Evolutionary conservation across 768 basidiomycete genomes (phyloP), one percentile per base, ranked within the genome.

Genomic region (Coprinellus aureogranulatus): DNA sequence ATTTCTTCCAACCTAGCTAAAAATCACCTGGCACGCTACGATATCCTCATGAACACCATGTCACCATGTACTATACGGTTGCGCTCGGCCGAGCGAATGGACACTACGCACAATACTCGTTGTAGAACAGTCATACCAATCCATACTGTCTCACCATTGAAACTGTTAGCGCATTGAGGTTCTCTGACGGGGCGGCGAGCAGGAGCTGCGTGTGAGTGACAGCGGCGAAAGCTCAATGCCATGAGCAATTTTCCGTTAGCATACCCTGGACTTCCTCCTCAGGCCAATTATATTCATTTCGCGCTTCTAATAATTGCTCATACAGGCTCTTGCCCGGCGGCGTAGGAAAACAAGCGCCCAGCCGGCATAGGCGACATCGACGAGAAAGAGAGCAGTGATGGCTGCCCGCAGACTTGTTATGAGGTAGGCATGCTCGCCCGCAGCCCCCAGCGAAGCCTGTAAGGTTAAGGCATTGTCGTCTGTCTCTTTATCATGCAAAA

Each of bases 1-100:
- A 46, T 88, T 88, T 69, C 75, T 88, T 27, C 85, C 86, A 12
- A 88, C 86, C n/a, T n/a, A n/a, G n/a, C n/a, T n/a, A n/a, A n/a
- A n/a, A n/a, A n/a, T n/a, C n/a, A n/a, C n/a, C n/a, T n/a, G n/a
- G n/a, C n/a, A n/a, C n/a, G n/a, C n/a, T n/a, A 67, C 82, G 69
- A 80, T 57, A 27, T 60, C 37, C n/a, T 10, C 5, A 34, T 34
- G n/a, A n/a, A n/a, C n/a, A n/a, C n/a, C n/a, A n/a, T n/a, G n/a
- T n/a, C n/a, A n/a, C n/a, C n/a, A n/a, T n/a, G n/a, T n/a, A n/a
- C n/a, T n/a, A n/a, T n/a, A n/a, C n/a, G n/a, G n/a, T n/a, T n/a
- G n/a, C n/a, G n/a, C n/a, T n/a, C n/a, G n/a, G n/a, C n/a, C n/a
- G n/a, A n/a, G n/a, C n/a, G n/a, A n/a, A n/a, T n/a, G n/a, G n/a